phyloP scores from a whole-genome alignment of 805 yeast genomes.

The Alloascoidea hylecoeti region DNA sequence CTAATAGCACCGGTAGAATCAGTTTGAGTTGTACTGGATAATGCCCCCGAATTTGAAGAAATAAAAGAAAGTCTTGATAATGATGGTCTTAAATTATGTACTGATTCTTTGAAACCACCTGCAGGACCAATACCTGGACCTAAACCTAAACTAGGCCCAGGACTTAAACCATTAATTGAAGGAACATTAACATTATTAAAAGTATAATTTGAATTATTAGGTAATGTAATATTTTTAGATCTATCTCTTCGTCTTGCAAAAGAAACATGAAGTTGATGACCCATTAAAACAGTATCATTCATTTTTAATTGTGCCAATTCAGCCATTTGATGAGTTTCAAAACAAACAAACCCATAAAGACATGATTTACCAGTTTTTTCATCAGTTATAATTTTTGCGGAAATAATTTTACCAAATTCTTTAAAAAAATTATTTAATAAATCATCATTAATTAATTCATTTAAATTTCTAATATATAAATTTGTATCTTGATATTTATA shows the following conservation, averaged over 20 bases:
- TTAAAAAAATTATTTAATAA: conserved; percentile 77
- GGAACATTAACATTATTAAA: neutral
- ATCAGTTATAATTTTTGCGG: conserved; percentile 88
- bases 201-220: neutral
- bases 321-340: conserved; percentile 96
- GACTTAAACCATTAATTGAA: conserved; percentile 1
- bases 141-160: too few species aligned
- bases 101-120: too few species aligned
- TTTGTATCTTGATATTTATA: conserved; percentile 95
- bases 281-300: conserved; percentile 91
- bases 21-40: neutral
- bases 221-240: neutral
- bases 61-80: neutral
- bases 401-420: conserved; percentile 5
- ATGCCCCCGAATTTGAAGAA: neutral
- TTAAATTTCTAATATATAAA: conserved; percentile 92
- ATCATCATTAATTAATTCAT: conserved; percentile 86
- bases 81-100: too few species aligned
- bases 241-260: conserved; percentile 93
- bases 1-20: neutral
- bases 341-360: conserved; percentile 98
- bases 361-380: conserved; percentile 83
- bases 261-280: conserved; percentile 96
- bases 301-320: conserved; percentile 95
- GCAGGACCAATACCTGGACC: too few species aligned